Conservation (phyloP, 73 alveolate species). For the Paramecium caudatum region DNA sequence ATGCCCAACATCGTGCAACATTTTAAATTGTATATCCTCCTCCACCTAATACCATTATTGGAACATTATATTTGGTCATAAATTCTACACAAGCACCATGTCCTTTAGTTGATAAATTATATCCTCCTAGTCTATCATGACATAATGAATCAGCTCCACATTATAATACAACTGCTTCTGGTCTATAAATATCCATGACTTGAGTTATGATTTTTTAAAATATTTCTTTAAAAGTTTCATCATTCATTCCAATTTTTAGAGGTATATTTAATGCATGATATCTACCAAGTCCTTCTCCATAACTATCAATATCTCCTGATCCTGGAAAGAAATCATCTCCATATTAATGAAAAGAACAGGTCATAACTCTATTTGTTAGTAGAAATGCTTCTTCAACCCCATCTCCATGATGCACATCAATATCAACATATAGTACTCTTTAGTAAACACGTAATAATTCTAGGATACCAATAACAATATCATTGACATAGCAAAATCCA, state of each 20-base stretch:
- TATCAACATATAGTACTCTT: conserved; percentile 97
- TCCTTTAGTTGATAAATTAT: conserved; percentile 95
- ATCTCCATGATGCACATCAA: conserved; percentile 99
- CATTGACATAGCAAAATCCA: conserved; percentile 98
- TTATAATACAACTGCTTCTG: conserved; percentile 95
- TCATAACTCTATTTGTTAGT: conserved; percentile 96
- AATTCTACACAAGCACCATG: conserved; percentile 97
- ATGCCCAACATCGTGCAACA: conserved; percentile 99
- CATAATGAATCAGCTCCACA: conserved; percentile 99
- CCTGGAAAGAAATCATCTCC: conserved; percentile 99
- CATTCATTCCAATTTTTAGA: conserved; percentile 94
- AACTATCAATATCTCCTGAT: conserved; percentile 93
- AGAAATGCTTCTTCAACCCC: conserved; percentile 99
- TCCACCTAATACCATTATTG: conserved; percentile 97
- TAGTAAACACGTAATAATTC: conserved; percentile 95
- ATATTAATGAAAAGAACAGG: conserved; percentile 95
- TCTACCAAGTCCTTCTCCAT: conserved; percentile 94
- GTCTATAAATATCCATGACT: conserved; percentile 91
- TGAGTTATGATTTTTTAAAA: conserved; percentile 88
- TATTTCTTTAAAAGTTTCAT: conserved; percentile 86
- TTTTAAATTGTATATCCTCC: conserved; percentile 98
- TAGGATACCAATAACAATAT: conserved; percentile 95
- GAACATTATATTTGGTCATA: conserved; percentile 90
- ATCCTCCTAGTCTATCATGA: conserved; percentile 96
- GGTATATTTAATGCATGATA: conserved; percentile 97